Percentiles rank a stretch among this genome's conserved stretches.
phyloP scores from a whole-genome alignment of 305 asterid species.

The Ajuga reptans region DNA sequence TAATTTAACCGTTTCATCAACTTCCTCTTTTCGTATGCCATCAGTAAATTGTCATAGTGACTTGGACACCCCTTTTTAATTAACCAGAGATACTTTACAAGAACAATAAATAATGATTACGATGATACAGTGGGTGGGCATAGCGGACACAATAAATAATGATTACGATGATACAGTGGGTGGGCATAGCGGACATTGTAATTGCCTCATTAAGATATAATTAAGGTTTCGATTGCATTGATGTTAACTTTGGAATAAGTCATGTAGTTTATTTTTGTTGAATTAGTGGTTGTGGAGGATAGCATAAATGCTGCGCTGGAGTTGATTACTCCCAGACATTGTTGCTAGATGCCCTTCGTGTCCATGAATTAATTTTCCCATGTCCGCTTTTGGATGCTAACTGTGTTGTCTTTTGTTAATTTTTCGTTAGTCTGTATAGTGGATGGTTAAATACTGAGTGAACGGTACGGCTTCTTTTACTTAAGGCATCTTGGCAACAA shows the following conservation, averaged over 20 bases:
- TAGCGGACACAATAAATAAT: background rate
- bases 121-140: background rate
- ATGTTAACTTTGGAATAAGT: background rate
- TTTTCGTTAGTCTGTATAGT: background rate
- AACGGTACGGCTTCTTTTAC: background rate
- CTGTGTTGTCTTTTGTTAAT: background rate
- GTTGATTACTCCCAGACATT: background rate
- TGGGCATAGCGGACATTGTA: background rate
- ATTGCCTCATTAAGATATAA: background rate
- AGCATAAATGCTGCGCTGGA: background rate
- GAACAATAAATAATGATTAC: background rate
- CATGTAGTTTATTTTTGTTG: background rate
- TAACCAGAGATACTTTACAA: background rate
- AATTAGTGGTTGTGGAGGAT: background rate
- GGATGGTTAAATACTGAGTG: conserved; percentile 6
- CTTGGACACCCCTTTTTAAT: background rate
- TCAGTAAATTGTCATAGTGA: background rate
- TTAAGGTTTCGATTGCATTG: background rate
- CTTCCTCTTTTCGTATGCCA: background rate
- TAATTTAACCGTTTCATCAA: background rate
- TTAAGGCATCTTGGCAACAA: background rate
- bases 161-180: background rate
- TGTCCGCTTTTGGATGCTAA: background rate
- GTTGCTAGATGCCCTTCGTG: background rate
- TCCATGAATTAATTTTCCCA: background rate